These are phyloP conservation scores for Penicillium chermesinum DNA, from an alignment of 495 filamentous ascomycete genomes.

Conservation along the genomic window DNA sequence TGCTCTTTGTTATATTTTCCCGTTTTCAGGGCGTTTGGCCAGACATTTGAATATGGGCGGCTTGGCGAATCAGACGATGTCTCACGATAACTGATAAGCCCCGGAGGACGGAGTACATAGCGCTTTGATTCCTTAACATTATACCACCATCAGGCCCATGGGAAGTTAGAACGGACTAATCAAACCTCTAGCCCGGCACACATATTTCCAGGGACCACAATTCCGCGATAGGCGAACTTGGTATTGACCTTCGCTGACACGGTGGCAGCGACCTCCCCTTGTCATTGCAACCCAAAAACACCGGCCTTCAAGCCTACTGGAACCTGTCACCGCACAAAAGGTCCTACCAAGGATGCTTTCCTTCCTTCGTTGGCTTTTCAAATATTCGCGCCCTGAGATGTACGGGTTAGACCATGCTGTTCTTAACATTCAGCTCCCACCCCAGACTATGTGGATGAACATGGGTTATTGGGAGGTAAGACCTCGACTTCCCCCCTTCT, in stretches of 20 bases:
- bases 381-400: conserved; percentile 1
- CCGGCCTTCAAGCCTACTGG: not conserved
- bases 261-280: not conserved
- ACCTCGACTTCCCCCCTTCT: not conserved
- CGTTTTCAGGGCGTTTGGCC: not conserved
- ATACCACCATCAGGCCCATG: too few relatives aligned
- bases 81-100: not conserved
- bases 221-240: too few relatives aligned
- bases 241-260: not conserved
- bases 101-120: too few relatives aligned
- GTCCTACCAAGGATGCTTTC: not conserved
- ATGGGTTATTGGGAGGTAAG: conserved; percentile 18
- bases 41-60: not conserved
- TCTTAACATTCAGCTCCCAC: conserved; percentile 12
- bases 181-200: too few relatives aligned
- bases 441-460: conserved; percentile 18
- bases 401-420: conserved; percentile 18
- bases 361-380: not conserved
- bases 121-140: too few relatives aligned
- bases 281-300: not conserved
- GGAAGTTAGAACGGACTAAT: too few relatives aligned
- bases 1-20: not conserved
- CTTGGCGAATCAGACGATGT: not conserved
- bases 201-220: too few relatives aligned
- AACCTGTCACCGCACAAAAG: not conserved